Evolutionary conservation across 208 protist genomes (phyloP), one percentile per base, ranked within the genome.

Genomic region (Trypanosomatidae sp.): DNA sequence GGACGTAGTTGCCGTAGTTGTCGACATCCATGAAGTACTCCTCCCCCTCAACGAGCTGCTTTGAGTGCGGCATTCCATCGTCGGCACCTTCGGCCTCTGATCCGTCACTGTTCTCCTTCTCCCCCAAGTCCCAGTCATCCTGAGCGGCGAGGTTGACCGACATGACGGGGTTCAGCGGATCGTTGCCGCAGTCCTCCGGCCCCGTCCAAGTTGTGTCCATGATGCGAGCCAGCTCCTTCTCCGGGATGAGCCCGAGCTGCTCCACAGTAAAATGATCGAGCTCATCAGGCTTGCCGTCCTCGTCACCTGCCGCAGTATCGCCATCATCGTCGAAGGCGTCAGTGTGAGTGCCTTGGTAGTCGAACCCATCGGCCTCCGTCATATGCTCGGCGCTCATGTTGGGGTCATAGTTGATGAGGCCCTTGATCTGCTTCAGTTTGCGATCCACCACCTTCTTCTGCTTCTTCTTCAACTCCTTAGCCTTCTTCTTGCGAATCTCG

Each of bases 371-470:
- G 13, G 69, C 73, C 58, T 97, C 90, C 46, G 83, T 85, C 75
- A 87, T 76, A 64, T 94, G 89, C 47, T 96, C 89, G 28, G 82
- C 82, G 60, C 78, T 89, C 55, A 81, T 74, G 71, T 83, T 89
- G n/a, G 94, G 91, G 76, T 98, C 92, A 70, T 92, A 95, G 89
- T 97, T 98, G 75, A 97, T 94, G 13, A 98, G 85, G 8, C 91
- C 88, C n/a, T 95, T 90, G 59, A 97, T 95, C 72, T 97, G 89
- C 71, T 97, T 94, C 52, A 96, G 84, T 83, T 98, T 98, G 43
- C 91, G 82, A 68, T 98, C 93, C 22, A 97, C 93, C 39, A 95
- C 64, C 69, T 96, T 97, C 72, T 97, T 97, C 73, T 97, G 90
- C 69, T 91, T 91, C 77, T 95, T 98, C 82, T 97, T 98, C 30